Base-by-base conservation (phyloP, 257 asterid genomes). In the Nicotiana tomentosiformis region DNA sequence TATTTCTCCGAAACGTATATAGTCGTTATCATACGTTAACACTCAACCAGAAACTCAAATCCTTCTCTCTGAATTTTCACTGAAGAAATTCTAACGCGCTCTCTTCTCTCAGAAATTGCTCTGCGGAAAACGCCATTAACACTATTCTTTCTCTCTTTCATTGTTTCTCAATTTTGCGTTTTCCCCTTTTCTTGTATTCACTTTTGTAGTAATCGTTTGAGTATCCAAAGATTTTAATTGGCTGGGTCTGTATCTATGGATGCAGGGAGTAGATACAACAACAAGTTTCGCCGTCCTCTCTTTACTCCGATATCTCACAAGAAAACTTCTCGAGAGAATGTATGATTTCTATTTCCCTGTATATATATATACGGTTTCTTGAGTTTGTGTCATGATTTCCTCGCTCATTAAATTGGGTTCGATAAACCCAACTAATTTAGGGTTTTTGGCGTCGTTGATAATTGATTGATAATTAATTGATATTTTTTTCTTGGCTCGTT, bases 231-330 rank as follows among this genome's bases (percentile, higher is more conserved):
- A 53, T 53, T 53, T 53, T 53, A 53, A 70, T 70, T 70, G 35
- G 4, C 10, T 43, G 11, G 8, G 20, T 20, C 33, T 72, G 78
- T 72, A 46, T 46, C 61, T 46, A 72, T 43, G 61, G 78, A 72
- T 72, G 78, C 78, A 72, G 60, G 61, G 7, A 72, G 37, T 3
- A 72, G 78, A 72, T 72, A 72, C 37, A 72, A 72, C 60, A 46
- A 46, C 5, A 23, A 74, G 39, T 74, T 23, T 74, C 79, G 16
- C 3, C 61, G 61, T 46, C 79, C 62, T 74, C 79, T 74, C 23
- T 7, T 74, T 49, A 49, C 51, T 74, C 79, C 23, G 11, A 11
- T 39, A 56, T 69, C 58, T 69, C 58, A 39, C 33, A 69, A n/a
- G 14, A 74, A 74, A 26, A 49, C 33, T 23, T 14, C 78, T 43